phyloP scores from a whole-genome alignment of 176 grass and related monocot genomes.

The barley (Hordeum vulgare) region DNA sequence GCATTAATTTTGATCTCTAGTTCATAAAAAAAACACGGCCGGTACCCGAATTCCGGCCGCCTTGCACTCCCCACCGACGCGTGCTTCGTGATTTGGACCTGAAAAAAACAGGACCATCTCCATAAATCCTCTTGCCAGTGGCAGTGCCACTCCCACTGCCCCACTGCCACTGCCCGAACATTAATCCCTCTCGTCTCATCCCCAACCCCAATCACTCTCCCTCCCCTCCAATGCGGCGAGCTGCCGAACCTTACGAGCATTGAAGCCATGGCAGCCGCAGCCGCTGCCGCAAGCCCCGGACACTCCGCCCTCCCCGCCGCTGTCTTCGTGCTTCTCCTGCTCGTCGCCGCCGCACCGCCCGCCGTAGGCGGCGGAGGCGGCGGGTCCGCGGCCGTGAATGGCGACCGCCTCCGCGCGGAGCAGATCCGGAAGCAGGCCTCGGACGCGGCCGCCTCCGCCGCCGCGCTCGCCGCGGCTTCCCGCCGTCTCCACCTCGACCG shows the following conservation, averaged over 20 bases:
- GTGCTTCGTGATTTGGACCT: neutral
- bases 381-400: constrained; percentile 25
- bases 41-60: neutral
- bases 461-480: constrained; percentile 47
- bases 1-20: no score
- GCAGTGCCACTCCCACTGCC: no score
- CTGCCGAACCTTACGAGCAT: neutral
- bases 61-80: neutral
- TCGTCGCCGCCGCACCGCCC: neutral
- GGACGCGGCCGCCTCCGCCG: constrained; percentile 45
- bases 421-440: constrained; percentile 74
- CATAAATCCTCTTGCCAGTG: neutral
- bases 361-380: neutral
- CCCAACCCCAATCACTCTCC: neutral
- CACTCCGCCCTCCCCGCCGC: neutral
- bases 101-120: neutral
- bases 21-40: no score
- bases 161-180: neutral
- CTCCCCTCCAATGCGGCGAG: constrained; percentile 1
- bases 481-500: constrained; percentile 67
- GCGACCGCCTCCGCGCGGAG: constrained; percentile 49
- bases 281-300: neutral
- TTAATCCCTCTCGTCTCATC: constrained; percentile 1
- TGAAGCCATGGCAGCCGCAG: constrained; percentile 31
- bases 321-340: neutral